Evolutionary conservation across 345 rosid species (phyloP).

Genomic region (Lenwebbia sp.): DNA sequence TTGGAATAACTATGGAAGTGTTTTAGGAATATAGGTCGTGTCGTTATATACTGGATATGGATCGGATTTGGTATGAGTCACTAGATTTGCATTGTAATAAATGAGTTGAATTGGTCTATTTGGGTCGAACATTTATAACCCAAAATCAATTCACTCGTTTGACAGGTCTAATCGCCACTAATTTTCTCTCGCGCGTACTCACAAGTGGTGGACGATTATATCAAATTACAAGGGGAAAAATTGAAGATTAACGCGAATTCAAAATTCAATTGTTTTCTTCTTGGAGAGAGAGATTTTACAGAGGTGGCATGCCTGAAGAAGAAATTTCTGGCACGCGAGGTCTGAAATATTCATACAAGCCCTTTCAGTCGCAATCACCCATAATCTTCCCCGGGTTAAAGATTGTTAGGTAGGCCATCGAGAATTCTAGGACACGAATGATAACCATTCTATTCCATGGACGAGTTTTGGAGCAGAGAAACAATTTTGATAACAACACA

Average conservation of each 20-base stretch:
- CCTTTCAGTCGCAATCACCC: not conserved
- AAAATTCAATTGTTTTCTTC: not conserved
- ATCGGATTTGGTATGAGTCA: too few species aligned
- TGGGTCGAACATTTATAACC: too few species aligned
- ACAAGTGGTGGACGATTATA: not conserved
- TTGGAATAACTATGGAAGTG: too few species aligned
- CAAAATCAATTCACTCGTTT: too few species aligned
- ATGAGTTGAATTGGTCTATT: too few species aligned
- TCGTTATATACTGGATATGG: too few species aligned
- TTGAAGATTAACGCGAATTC: not conserved
- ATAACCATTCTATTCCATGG: too few species aligned
- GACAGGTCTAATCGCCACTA: not conserved
- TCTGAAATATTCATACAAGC: not conserved
- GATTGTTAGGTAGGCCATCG: not conserved
- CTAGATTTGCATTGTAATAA: too few species aligned
- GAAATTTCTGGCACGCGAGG: not conserved
- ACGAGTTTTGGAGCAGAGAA: too few species aligned
- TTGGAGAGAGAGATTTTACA: not conserved
- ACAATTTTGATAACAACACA: too few species aligned
- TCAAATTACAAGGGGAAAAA: not conserved
- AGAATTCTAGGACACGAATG: too few species aligned
- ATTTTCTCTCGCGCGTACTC: not conserved
- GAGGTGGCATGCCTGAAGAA: not conserved
- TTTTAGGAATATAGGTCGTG: too few species aligned
- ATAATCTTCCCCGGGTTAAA: not conserved